A percentile compares a stretch with the other conserved stretches of the same genome.
phyloP scores from a whole-genome alignment of 78 protist species.

The Dictyostelium intermedium region DNA sequence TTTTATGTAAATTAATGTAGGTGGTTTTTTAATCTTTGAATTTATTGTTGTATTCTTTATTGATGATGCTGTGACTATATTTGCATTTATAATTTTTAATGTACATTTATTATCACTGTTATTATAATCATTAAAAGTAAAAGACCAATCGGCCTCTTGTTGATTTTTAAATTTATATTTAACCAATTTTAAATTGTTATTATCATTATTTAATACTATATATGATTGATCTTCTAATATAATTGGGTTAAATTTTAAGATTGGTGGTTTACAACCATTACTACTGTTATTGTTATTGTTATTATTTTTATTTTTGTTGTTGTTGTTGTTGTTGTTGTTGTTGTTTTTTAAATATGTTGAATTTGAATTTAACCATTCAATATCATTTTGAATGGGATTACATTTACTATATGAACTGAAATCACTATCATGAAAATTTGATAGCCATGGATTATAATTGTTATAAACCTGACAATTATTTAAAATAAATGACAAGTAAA shows the following conservation, averaged over 20 bases:
- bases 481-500: neutral
- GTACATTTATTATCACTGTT: neutral
- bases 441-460: neutral
- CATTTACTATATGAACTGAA: neutral
- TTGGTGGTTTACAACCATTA: neutral
- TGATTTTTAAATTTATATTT: neutral
- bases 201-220: neutral
- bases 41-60: neutral
- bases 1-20: neutral
- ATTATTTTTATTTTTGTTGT: neutral
- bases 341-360: neutral
- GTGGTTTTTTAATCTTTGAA: neutral
- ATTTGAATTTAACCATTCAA: neutral
- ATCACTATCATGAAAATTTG: neutral
- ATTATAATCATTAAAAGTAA: neutral
- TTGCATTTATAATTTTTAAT: neutral
- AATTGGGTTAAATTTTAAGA: neutral
- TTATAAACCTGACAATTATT: neutral
- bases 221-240: neutral
- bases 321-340: neutral
- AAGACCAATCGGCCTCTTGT: neutral
- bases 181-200: neutral
- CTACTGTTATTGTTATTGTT: neutral
- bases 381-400: neutral
- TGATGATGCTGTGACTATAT: neutral